phyloP scores from a whole-genome alignment of 2,329 filamentous ascomycete genomes.

The Pezicula radicicola region DNA sequence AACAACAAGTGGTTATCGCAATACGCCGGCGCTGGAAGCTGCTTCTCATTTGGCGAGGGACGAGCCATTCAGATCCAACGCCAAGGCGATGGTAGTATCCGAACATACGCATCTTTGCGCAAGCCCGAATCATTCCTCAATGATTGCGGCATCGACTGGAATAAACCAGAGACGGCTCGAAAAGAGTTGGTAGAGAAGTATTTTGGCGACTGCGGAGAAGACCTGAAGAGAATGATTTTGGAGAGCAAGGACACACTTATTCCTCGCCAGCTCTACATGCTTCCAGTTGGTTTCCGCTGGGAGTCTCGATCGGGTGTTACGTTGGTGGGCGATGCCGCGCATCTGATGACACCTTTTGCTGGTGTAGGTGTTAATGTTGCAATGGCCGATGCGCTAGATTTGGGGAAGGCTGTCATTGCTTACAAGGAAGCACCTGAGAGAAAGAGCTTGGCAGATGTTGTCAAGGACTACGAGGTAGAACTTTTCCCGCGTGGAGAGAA shows the following conservation, averaged over 20 bases:
- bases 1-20: slow-evolving; percentile 32
- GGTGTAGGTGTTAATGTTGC: slow-evolving; percentile 47
- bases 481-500: slow-evolving; percentile 2
- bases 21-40: slow-evolving; percentile 33
- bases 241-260: slow-evolving; percentile 14
- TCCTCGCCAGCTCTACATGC: slow-evolving; percentile 16
- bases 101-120: slow-evolving; percentile 22
- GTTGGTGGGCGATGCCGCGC: slow-evolving; percentile 46
- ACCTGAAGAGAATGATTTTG: slow-evolving; percentile 15
- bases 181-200: slow-evolving; percentile 9
- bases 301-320: slow-evolving; percentile 36
- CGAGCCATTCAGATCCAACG: slow-evolving; percentile 34
- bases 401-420: slow-evolving; percentile 32
- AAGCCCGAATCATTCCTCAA: slow-evolving; percentile 17
- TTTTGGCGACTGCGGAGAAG: slow-evolving; percentile 15
- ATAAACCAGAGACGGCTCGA: slow-evolving; percentile 4
- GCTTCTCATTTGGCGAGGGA: slow-evolving; percentile 30
- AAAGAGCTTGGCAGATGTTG: background rate
- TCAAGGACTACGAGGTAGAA: background rate
- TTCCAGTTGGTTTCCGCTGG: slow-evolving; percentile 31
- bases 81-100: slow-evolving; percentile 36
- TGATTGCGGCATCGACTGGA: slow-evolving; percentile 21
- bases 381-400: slow-evolving; percentile 40
- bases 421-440: slow-evolving; percentile 4
- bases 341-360: slow-evolving; percentile 44